Base-by-base conservation (phyloP, 78 protist species). In the Trichosphaerium sp. region DNA sequence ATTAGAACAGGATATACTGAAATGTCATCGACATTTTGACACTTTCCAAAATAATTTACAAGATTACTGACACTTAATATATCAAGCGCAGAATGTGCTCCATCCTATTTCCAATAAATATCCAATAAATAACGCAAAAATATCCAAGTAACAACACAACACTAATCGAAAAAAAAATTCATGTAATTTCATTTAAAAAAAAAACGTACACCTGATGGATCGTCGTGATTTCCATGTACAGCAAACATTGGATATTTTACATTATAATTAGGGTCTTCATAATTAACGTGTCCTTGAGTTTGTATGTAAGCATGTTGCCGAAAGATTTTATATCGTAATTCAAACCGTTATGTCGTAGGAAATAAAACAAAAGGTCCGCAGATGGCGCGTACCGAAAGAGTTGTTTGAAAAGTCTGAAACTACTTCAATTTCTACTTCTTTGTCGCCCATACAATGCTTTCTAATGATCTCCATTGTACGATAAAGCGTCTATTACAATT, bases 141-240 rank as follows among this genome's bases (percentile, higher is more conserved):
- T 15, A 44, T n/a, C 49, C 49, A 44, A 47, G 51, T 47, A 47
- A 47, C 51, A 21, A 21, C 51, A 21, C 51, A n/a, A n/a, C n/a
- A n/a, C n/a, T n/a, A n/a, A n/a, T n/a, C n/a, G n/a, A n/a, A n/a
- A n/a, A n/a, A n/a, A n/a, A n/a, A n/a, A n/a, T 47, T 47, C 21
- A 21, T 47, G 21, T 47, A 21, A 21, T 26, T 14, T 41, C 34
- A 26, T 47, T 39, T 56, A 7, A 4, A 25, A 0, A 25, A n/a
- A n/a, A n/a, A n/a, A n/a, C n/a, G n/a, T 21, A 65, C 88, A n/a
- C 99, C 98, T 2, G 83, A 40, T 1, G 99, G 99, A 44, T 97
- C 99, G 63, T 97, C 99, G 51, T 97, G 99, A 71, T 97, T 97
- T 44, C 99, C 99, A 52, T 97, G 99, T 31, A 97, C 89, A 11